A percentile compares a stretch with the other conserved stretches of the same genome.
phyloP scores from a whole-genome alignment of 768 basidiomycete species.

The Pleurotus ostreatus region DNA sequence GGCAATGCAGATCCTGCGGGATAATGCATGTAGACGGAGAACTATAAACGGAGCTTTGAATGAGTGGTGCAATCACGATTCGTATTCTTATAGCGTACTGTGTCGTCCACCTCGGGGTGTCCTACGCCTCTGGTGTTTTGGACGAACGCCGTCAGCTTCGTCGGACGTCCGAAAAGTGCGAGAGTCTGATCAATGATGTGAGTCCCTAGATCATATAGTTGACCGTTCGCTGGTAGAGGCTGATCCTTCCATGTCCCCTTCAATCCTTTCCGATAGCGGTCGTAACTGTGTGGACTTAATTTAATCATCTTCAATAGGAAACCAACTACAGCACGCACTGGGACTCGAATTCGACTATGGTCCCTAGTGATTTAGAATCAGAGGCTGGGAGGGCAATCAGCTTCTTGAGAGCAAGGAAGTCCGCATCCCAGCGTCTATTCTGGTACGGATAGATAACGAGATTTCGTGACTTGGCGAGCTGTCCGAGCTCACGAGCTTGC shows the following conservation, averaged over 20 bases:
- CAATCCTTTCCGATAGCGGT: slow-evolving; percentile 62
- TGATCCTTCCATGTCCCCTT: slow-evolving; percentile 82
- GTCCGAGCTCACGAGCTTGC: slow-evolving; percentile 58
- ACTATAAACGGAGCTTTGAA: slow-evolving; percentile 24
- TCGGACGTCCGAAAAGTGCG: slow-evolving; percentile 71
- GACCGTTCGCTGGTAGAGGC: slow-evolving; percentile 55
- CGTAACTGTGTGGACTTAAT: slow-evolving; percentile 43
- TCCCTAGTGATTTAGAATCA: slow-evolving; percentile 52
- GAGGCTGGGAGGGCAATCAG: slow-evolving; percentile 52
- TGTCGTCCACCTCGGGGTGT: slow-evolving; percentile 61
- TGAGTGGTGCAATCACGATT: too few relatives aligned
- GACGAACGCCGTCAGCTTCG: slow-evolving; percentile 61
- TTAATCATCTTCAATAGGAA: too few relatives aligned
- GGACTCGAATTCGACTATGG: slow-evolving; percentile 69
- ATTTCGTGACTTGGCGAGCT: slow-evolving; percentile 53
- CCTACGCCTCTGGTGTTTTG: slow-evolving; percentile 70
- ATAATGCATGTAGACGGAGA: slow-evolving; percentile 53
- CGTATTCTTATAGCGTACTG: slow-evolving; percentile 31
- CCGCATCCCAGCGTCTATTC: slow-evolving; percentile 76
- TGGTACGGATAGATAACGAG: slow-evolving; percentile 70
- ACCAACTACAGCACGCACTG: slow-evolving; percentile 40
- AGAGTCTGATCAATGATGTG: slow-evolving; percentile 81
- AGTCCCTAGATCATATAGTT: slow-evolving; percentile 74
- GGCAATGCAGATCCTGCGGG: slow-evolving; percentile 31
- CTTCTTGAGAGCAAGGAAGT: slow-evolving; percentile 63